Evolutionary conservation across 257 asterid species (phyloP).

Genomic region (Nemophila menziesii): DNA sequence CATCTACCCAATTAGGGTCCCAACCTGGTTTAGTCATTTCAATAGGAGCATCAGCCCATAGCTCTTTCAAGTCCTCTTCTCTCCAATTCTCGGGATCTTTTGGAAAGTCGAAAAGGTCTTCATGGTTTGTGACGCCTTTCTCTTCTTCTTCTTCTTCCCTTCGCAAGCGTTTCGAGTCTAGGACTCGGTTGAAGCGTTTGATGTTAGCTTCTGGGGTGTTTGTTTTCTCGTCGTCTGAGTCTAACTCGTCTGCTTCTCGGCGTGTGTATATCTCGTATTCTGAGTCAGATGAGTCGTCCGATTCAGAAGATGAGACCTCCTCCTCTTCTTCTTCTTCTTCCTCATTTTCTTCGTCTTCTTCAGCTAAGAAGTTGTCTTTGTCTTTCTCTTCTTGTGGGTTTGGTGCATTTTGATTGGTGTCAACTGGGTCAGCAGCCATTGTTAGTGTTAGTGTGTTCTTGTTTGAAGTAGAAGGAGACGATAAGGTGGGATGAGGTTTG

Average conservation of each 20-base stretch:
- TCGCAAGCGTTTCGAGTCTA: slow-evolving; percentile 31
- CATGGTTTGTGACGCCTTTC: slow-evolving; percentile 11
- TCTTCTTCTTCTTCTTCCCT: slow-evolving; percentile 38
- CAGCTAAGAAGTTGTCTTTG: not conserved
- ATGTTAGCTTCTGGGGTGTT: slow-evolving; percentile 43
- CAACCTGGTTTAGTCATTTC: slow-evolving; percentile 72
- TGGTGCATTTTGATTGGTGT: slow-evolving; percentile 11
- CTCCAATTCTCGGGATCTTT: slow-evolving; percentile 76
- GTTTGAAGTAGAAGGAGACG: slow-evolving; percentile 11
- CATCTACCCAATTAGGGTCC: slow-evolving; percentile 70
- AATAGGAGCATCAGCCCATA: slow-evolving; percentile 85
- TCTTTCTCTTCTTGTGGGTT: slow-evolving; percentile 10
- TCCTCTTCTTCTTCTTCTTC: slow-evolving; percentile 11
- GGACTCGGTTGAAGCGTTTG: slow-evolving; percentile 22
- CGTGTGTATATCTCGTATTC: slow-evolving; percentile 22
- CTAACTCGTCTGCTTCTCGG: slow-evolving; percentile 9
- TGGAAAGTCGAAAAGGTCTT: slow-evolving; percentile 62
- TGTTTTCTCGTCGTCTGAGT: slow-evolving; percentile 21
- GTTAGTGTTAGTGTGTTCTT: slow-evolving; percentile 9
- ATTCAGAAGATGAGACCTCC: slow-evolving; percentile 18
- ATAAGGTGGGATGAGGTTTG: slow-evolving; percentile 18
- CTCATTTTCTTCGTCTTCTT: slow-evolving; percentile 15
- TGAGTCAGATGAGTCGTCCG: slow-evolving; percentile 21
- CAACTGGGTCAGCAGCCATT: slow-evolving; percentile 19
- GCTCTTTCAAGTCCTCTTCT: slow-evolving; percentile 86